Base-by-base conservation (phyloP, 2,329 filamentous ascomycete genomes). In the Arachnopeziza araneosa region DNA sequence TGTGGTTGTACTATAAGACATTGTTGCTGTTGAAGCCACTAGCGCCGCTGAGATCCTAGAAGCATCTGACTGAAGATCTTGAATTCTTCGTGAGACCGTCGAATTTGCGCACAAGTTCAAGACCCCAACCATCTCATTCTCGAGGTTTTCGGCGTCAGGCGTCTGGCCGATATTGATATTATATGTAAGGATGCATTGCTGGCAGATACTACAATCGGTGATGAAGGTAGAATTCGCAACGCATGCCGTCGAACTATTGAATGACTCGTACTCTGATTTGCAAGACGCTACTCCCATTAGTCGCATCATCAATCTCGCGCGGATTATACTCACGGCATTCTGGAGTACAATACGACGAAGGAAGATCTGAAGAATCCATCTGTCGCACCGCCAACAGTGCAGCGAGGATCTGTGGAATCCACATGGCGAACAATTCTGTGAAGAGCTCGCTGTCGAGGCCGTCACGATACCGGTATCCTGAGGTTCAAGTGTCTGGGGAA, bases 181-280 rank as follows among this genome's bases (percentile, higher is more conserved):
- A 36, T 69, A 67, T 14, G 54, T 60, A 17, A 64, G 23, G 9
- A 70, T 61, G 48, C 68, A 69, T 59, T 57, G 50, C 58, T 69
- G 67, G 44, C 67, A 70, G 1, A 51, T 51, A 10, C 66, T 67
- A 30, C 68, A 70, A 26, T 64, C 64, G 22, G 50, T 60, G 19
- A 70, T 60, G 54, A 68, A 70, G 32, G 55, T 50, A 1, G 68
- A 69, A n/a, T 63, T 64, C 10, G 55, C 49, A 4, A 60, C 54
- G 61, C 68, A 70, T 0, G 63, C 44, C 3, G 59, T 62, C 2
- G 58, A 36, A 10, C 22, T 21, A 32, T 67, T 55, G 53, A 68
- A 70, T 2, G 23, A 50, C 6, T 30, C n/a, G 9, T 64, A 53
- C 12, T 66, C 63, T 14, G 50, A 57, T 54, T 61, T 67, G 54